Conservation (phyloP, 371 early-diverging fungal species). For the Lichtheimia corymbifera region DNA sequence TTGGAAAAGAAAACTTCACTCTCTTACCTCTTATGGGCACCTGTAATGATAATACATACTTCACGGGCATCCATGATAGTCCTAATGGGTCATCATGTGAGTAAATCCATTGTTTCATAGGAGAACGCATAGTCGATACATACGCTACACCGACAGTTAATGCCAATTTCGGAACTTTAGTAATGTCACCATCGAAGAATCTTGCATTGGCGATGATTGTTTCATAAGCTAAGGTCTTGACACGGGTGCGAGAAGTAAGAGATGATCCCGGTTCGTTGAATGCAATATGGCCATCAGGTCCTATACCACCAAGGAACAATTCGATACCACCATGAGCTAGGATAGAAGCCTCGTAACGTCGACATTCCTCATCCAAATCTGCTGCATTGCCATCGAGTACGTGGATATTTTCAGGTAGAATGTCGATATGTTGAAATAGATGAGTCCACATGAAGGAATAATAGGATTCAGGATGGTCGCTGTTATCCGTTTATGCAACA, state of each 20-base stretch:
- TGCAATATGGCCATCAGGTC: slow-evolving; percentile 91
- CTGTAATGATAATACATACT: slow-evolving; percentile 84
- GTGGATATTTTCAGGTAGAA: slow-evolving; percentile 77
- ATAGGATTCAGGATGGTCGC: slow-evolving; percentile 82
- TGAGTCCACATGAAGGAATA: slow-evolving; percentile 89
- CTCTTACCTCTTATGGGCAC: slow-evolving; percentile 84
- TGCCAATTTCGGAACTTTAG: slow-evolving; percentile 87
- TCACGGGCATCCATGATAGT: slow-evolving; percentile 89
- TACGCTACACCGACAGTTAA: slow-evolving; percentile 88
- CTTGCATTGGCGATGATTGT: slow-evolving; percentile 88
- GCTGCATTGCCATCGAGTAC: slow-evolving; percentile 84
- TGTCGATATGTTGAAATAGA: slow-evolving; percentile 83
- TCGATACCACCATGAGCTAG: slow-evolving; percentile 81
- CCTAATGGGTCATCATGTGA: slow-evolving; percentile 36
- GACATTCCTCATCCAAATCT: slow-evolving; percentile 80
- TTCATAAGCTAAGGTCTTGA: slow-evolving; percentile 91
- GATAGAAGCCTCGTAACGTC: slow-evolving; percentile 79
- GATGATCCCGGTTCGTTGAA: slow-evolving; percentile 93
- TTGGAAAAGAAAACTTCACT: slow-evolving; percentile 50
- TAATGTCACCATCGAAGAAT: slow-evolving; percentile 86
- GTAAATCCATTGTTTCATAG: neutral
- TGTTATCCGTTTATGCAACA: neutral
- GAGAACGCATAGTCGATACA: slow-evolving; percentile 16
- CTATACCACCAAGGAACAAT: slow-evolving; percentile 81
- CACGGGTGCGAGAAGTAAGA: slow-evolving; percentile 81